Evolutionary conservation across 371 early-diverging fungal species (phyloP).

Genomic region (Circinella minor): DNA sequence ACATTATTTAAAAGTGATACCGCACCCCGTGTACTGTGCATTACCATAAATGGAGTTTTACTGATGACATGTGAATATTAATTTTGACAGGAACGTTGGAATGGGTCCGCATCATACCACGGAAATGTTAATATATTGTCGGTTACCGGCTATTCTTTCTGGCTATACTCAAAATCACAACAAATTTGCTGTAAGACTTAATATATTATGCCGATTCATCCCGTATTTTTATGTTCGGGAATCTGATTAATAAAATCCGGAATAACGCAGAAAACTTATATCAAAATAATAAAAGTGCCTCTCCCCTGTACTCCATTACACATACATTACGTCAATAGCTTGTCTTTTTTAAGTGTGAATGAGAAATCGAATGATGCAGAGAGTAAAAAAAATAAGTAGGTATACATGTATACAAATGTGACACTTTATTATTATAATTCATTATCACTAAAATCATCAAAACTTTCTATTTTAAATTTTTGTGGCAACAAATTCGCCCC

Average conservation of each 20-base stretch:
- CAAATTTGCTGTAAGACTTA: neutral
- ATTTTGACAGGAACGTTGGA: neutral
- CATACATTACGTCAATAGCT: no score
- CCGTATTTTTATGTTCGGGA: neutral
- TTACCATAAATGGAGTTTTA: neutral
- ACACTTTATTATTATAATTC: no score
- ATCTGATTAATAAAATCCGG: neutral
- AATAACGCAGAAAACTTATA: no score
- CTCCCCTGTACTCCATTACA: no score
- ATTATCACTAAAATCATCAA: no score
- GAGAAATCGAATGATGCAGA: no score
- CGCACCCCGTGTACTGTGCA: neutral
- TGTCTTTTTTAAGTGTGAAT: no score
- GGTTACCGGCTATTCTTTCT: neutral
- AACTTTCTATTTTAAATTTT: conserved; percentile 34
- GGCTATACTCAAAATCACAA: neutral
- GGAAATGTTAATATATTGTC: neutral
- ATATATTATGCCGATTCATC: neutral
- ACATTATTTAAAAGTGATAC: no score
- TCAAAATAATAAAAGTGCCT: no score
- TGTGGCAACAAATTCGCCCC: conserved; percentile 64
- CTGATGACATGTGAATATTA: conserved; percentile 2
- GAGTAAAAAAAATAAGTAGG: no score
- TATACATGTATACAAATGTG: no score
- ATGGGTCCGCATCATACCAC: conserved; percentile 6